Evolutionary conservation across 1,284 basidiomycete genomes (phyloP), one percentile per base, ranked within the genome.

Genomic region (Heterobasidion parviporum): DNA sequence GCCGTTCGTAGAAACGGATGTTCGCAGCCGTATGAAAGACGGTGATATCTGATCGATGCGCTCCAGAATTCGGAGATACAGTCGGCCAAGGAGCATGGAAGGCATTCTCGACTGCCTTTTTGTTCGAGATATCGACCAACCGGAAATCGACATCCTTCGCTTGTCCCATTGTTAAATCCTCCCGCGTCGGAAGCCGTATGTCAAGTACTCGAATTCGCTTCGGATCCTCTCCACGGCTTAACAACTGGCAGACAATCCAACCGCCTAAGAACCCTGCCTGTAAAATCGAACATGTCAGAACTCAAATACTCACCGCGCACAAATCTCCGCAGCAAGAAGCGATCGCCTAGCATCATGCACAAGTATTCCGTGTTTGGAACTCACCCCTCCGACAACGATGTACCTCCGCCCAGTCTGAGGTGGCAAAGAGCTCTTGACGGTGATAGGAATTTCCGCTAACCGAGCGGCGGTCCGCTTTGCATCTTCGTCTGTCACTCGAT

Each of bases 21-120:
- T 76, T 85, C 15, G 87, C 84, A 2, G 83, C 87, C 20, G 84
- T 85, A 62, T 88, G 85, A 66, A 87, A 87, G 6, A 89, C 76
- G 0, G 86, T 87, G 34, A 83, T 68, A 55, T 75, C 73, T 8
- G n/a, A 6, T 8, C 41, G 43, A 6, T 10, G 18, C 32, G 12
- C 47, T 36, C 15, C 56, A 20, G 33, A 33, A 48, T 16, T 14
- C 12, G 3, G 12, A 32, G 46, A 18, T 18, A 4, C n/a, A 4
- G 49, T n/a, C 3, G 49, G 76, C 87, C 87, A 90, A 0, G 83
- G 75, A 5, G 79, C 77, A n/a, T 63, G 70, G 68, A 90, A 89
- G 0, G 84, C 86, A 5, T 71, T 73, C 8, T 78, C 68, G 18
- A 87, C 76, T 0, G 80, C 76, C 12, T 63, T 64, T 2, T 70